Evolutionary conservation across 139 green algal genomes (phyloP).

Genomic region (Tetraselmis striata): DNA sequence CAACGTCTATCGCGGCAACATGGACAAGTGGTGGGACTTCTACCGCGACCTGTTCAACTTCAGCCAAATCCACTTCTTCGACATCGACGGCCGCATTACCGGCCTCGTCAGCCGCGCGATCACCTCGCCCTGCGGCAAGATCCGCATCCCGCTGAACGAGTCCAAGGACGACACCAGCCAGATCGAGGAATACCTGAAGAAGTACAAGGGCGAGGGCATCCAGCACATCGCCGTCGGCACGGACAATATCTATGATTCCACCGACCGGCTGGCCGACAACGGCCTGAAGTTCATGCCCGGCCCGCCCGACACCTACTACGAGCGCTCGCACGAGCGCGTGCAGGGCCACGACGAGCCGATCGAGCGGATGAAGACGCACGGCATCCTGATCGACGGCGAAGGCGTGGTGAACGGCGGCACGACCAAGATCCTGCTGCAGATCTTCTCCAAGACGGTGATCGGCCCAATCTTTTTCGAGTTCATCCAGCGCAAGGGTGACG

Average conservation of each 20-base stretch:
- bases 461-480: conserved; percentile 6
- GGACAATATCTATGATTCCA: neutral
- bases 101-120: neutral
- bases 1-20: conserved; percentile 1
- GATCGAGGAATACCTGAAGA: conserved; percentile 1
- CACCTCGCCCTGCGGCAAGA: conserved; percentile 1
- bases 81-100: neutral
- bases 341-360: neutral
- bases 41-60: conserved; percentile 4
- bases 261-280: neutral
- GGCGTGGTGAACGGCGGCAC: neutral
- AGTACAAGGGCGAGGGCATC: conserved; percentile 3
- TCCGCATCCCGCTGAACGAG: conserved; percentile 5
- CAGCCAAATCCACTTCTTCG: conserved; percentile 1
- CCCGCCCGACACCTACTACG: neutral
- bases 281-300: neutral
- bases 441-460: neutral
- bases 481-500: conserved; percentile 6
- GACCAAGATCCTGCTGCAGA: conserved; percentile 4
- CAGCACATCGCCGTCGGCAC: conserved; percentile 2
- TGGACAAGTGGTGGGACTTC: conserved; percentile 1
- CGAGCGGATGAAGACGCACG: neutral
- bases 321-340: neutral
- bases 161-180: neutral
- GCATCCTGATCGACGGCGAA: conserved; percentile 6